Evolutionary conservation across 805 yeast genomes (phyloP).

Genomic region (Saccharomycopsis sp.): DNA sequence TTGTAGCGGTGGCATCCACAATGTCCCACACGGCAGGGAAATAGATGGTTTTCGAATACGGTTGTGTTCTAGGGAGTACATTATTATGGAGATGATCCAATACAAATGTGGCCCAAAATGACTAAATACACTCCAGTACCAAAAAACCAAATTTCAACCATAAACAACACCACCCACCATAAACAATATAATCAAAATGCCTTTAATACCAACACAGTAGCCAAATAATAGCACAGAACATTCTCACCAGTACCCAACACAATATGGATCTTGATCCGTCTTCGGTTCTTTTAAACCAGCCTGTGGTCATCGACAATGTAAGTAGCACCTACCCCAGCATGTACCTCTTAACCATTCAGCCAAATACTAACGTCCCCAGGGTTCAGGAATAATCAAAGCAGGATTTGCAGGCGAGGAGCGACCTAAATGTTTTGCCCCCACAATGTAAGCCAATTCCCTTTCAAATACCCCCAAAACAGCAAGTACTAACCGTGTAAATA

Average conservation of each 20-base stretch:
- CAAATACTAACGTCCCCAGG: constrained; percentile 30
- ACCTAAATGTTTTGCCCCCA: constrained; percentile 60
- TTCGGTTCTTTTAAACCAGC: constrained; percentile 51
- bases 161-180: background rate
- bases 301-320: constrained; percentile 66
- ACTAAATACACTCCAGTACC: background rate
- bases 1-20: too few relatives aligned
- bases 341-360: background rate
- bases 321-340: constrained; percentile 14
- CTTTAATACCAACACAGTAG: too few relatives aligned
- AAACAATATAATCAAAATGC: background rate
- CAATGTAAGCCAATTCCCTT: constrained; percentile 33
- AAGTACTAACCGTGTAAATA: constrained; percentile 14
- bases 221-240: too few relatives aligned
- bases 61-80: too few relatives aligned
- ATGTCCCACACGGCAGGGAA: too few relatives aligned
- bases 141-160: background rate
- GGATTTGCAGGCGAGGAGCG: constrained; percentile 91
- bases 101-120: too few relatives aligned
- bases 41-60: too few relatives aligned
- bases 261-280: constrained; percentile 3
- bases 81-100: too few relatives aligned
- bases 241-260: background rate
- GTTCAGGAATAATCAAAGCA: constrained; percentile 78
- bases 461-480: constrained; percentile 10